Base-by-base conservation (phyloP, 352 stramenopile species). In the Globisporangium echinulatum region DNA sequence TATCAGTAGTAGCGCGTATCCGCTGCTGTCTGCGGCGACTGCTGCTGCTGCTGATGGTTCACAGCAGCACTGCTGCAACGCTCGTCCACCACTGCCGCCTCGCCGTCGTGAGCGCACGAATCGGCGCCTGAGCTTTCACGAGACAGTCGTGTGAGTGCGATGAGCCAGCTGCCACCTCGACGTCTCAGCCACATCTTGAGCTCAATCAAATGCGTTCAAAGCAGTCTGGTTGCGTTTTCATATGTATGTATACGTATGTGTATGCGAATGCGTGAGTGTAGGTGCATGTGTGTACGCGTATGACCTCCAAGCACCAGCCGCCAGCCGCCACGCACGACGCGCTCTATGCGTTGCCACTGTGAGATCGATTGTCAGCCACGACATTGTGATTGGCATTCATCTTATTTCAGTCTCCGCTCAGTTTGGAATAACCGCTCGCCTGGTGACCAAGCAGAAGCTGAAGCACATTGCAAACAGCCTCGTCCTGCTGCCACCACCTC, bases 81-180 rank as follows among this genome's bases (percentile, higher is more conserved):
- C 10, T 25, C 49, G 11, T 2, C 7, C 48, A 7, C 43, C 5
- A 48, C 3, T 48, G 43, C 4, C 17, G 10, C 47, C n/a, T 14
- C 10, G 8, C 13, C 37, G 38, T 14, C 49, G 56, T 3, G 38
- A 19, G 19, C 56, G 56, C 15, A 14, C 48, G 4, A 62, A 62
- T 49, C 56, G 56, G 8, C 56, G 56, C 49, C 56, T 62, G 40
- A 56, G 19, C 49, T 62, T 51, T 17, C 49, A 42, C 25, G 56
- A 56, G 11, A 49, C 40, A 14, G 48, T 43, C 25, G 53, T 38
- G 51, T 47, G 15, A 46, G 55, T 33, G n/a, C 13, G 49, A 15
- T 14, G 5, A 36, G 43, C 10, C 10, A 37, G 14, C 33, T 43
- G 49, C 43, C 11, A 13, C 14, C 11, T 7, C 7, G 11, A n/a